A percentile compares a stretch with the other conserved stretches of the same genome.
Evolutionary conservation across 2,329 filamentous ascomycete genomes (phyloP).

Genomic region (Talaromyces sp.): DNA sequence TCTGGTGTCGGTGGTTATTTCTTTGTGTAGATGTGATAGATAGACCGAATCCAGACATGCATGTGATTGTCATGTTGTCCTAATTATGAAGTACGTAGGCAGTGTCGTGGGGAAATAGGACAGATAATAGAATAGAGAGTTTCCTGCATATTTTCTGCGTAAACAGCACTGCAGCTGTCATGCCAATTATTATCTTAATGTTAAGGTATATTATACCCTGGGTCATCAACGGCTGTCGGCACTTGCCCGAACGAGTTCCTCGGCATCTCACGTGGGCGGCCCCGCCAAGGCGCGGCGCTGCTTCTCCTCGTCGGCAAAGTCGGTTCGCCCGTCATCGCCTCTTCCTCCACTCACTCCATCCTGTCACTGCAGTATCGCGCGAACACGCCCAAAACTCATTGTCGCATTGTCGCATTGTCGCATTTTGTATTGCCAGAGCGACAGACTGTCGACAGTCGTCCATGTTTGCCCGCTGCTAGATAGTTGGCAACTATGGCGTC

Average conservation of each 20-base stretch:
- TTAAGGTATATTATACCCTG: too few relatives aligned
- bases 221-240: background rate
- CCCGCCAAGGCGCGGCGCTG: slow-evolving; percentile 73
- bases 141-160: background rate
- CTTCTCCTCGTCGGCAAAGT: slow-evolving; percentile 50
- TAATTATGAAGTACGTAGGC: background rate
- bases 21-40: background rate
- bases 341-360: background rate
- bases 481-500: slow-evolving; percentile 44
- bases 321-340: background rate
- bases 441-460: slow-evolving; percentile 4
- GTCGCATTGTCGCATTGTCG: background rate
- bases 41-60: background rate
- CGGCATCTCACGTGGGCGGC: slow-evolving; percentile 44
- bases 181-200: too few relatives aligned
- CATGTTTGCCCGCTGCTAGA: slow-evolving; percentile 25
- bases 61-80: background rate
- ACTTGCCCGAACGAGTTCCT: background rate
- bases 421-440: slow-evolving; percentile 1
- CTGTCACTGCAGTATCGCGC: background rate
- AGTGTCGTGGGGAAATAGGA: background rate
- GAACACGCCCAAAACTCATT: background rate
- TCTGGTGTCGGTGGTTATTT: background rate
- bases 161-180: background rate
- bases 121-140: background rate